Percentiles rank a stretch among this genome's conserved stretches.
phyloP scores from a whole-genome alignment of 495 filamentous ascomycete species.

The Terfezia claveryi region DNA sequence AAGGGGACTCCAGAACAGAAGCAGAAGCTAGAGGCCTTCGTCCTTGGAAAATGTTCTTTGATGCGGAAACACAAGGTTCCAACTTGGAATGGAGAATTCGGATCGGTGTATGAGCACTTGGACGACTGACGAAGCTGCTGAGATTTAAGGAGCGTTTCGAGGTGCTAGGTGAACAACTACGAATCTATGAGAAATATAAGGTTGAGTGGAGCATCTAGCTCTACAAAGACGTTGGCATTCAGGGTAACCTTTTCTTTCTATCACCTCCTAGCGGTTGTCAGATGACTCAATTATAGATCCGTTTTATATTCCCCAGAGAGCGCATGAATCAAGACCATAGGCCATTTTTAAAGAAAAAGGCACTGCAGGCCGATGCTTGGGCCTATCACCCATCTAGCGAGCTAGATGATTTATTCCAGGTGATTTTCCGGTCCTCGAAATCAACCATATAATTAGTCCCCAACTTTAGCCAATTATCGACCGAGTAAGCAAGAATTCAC shows the following conservation, averaged over 20 bases:
- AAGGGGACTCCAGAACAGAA: constrained; percentile 31
- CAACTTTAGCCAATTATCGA: constrained; percentile 12
- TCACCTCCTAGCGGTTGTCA: neutral
- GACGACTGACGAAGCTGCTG: constrained; percentile 11
- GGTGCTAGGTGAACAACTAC: constrained; percentile 33
- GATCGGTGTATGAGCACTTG: constrained; percentile 33
- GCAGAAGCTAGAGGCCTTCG: constrained; percentile 24
- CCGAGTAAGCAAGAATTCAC: constrained; percentile 7
- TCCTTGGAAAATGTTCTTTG: constrained; percentile 34
- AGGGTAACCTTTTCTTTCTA: constrained; percentile 16
- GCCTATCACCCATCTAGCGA: constrained; percentile 22
- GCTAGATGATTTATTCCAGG: constrained; percentile 15
- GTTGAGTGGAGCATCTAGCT: no score
- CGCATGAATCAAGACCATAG: constrained; percentile 28
- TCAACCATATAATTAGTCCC: neutral
- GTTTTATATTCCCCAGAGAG: constrained; percentile 24
- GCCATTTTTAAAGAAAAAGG: constrained; percentile 35
- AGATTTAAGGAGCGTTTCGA: constrained; percentile 27
- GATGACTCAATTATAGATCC: neutral
- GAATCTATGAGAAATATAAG: constrained; percentile 32
- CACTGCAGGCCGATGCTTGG: constrained; percentile 33
- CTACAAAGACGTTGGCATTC: constrained; percentile 42
- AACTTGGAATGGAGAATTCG: constrained; percentile 47
- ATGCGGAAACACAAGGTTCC: constrained; percentile 31
- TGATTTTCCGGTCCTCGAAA: neutral